Percentiles rank a stretch among this genome's conserved stretches.
Evolutionary conservation across 1,284 basidiomycete species (phyloP).

Genomic region (Farysia itapuensis): DNA sequence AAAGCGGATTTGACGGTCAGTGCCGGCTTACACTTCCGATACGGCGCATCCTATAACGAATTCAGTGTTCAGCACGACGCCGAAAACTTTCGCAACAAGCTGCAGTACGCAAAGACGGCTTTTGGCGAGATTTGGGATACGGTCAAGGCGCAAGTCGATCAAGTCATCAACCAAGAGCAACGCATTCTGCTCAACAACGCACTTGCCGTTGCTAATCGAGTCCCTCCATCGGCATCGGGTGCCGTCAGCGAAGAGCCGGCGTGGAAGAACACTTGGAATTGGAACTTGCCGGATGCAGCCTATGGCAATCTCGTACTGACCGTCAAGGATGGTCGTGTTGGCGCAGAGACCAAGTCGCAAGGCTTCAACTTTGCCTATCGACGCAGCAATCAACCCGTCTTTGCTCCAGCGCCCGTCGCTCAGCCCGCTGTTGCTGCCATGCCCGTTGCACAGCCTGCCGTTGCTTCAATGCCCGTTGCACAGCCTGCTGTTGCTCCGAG

Average conservation of each 20-base stretch:
- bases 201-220: constrained; percentile 76
- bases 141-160: constrained; percentile 87
- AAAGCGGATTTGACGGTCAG: constrained; percentile 94
- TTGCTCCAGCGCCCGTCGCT: constrained; percentile 20
- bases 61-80: constrained; percentile 89
- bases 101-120: constrained; percentile 74
- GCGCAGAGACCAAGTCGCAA: constrained; percentile 86
- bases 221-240: constrained; percentile 68
- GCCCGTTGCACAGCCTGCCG: constrained; percentile 1
- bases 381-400: constrained; percentile 61
- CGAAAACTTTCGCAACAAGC: constrained; percentile 83
- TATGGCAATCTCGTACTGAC: constrained; percentile 86
- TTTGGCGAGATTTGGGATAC: constrained; percentile 92
- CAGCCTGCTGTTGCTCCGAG: neutral
- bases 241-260: constrained; percentile 74
- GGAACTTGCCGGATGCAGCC: constrained; percentile 90
- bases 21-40: constrained; percentile 95
- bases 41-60: constrained; percentile 93
- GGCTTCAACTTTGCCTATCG: constrained; percentile 96
- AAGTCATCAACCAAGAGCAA: constrained; percentile 88
- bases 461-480: neutral
- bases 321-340: constrained; percentile 85
- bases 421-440: neutral
- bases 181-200: constrained; percentile 86
- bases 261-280: constrained; percentile 79